Evolutionary conservation across 805 yeast species (phyloP).

Genomic region (Phaffomyces antillensis): DNA sequence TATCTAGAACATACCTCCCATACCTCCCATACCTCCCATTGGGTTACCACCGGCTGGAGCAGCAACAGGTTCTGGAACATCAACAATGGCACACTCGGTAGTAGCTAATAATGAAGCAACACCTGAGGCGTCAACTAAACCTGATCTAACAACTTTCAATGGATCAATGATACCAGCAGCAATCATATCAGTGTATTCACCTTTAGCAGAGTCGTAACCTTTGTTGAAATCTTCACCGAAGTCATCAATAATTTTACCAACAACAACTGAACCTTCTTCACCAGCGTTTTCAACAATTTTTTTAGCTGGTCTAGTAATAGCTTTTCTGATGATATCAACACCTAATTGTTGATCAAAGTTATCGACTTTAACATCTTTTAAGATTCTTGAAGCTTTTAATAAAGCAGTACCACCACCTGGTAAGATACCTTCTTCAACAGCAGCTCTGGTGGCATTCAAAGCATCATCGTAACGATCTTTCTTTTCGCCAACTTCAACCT

Average conservation of each 20-base stretch:
- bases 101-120: slow-evolving; percentile 97
- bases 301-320: slow-evolving; percentile 94
- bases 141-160: slow-evolving; percentile 96
- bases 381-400: slow-evolving; percentile 66
- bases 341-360: slow-evolving; percentile 93
- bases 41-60: slow-evolving; percentile 30
- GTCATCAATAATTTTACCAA: slow-evolving; percentile 64
- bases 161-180: slow-evolving; percentile 98
- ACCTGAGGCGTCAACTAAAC: slow-evolving; percentile 94
- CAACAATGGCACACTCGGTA: slow-evolving; percentile 97
- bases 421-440: slow-evolving; percentile 97
- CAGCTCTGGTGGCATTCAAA: slow-evolving; percentile 97
- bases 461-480: slow-evolving; percentile 99
- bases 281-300: slow-evolving; percentile 97
- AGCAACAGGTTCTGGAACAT: slow-evolving; percentile 74
- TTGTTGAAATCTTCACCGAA: slow-evolving; percentile 69
- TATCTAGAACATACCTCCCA: slow-evolving; percentile 46
- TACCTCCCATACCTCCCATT: slow-evolving; percentile 55
- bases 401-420: slow-evolving; percentile 99
- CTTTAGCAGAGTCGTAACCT: slow-evolving; percentile 92
- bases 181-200: slow-evolving; percentile 92
- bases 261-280: slow-evolving; percentile 95
- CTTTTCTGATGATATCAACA: slow-evolving; percentile 89
- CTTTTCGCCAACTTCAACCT: slow-evolving; percentile 99
- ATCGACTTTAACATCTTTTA: slow-evolving; percentile 68